Conservation (phyloP, 2,329 filamentous ascomycete species). For the Atkinsonella hypoxylon region DNA sequence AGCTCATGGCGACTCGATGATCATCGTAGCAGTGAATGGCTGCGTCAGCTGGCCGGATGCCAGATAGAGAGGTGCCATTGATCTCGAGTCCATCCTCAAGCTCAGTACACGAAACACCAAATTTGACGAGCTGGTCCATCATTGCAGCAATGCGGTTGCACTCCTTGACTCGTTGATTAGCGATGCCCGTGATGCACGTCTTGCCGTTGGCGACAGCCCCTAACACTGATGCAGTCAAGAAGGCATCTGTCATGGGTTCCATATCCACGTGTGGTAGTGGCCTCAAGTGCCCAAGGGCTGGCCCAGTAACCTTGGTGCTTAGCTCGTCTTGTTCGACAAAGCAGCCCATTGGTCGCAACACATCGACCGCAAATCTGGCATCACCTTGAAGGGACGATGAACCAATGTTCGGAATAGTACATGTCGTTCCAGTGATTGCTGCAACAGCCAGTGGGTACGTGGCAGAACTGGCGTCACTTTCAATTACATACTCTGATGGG, state of each 20-base stretch:
- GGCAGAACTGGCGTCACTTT: constrained; percentile 95
- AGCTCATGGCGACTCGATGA: constrained; percentile 96
- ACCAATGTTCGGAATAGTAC: constrained; percentile 93
- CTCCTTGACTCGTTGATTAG: constrained; percentile 95
- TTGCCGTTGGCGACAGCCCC: constrained; percentile 76
- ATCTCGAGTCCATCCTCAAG: constrained; percentile 89
- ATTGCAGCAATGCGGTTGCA: constrained; percentile 95
- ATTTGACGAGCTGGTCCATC: constrained; percentile 89
- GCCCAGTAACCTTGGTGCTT: constrained; percentile 89
- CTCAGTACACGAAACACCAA: constrained; percentile 75
- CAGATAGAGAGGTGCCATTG: constrained; percentile 36
- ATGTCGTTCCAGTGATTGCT: constrained; percentile 89
- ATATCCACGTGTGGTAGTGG: constrained; percentile 81
- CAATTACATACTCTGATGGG: constrained; percentile 75
- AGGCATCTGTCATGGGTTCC: constrained; percentile 99
- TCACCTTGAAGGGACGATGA: constrained; percentile 87
- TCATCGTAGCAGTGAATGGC: constrained; percentile 92
- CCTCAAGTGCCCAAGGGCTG: constrained; percentile 58
- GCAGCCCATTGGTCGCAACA: constrained; percentile 89
- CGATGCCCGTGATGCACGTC: constrained; percentile 85
- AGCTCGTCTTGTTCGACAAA: constrained; percentile 69
- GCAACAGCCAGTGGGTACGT: constrained; percentile 92
- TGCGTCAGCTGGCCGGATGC: constrained; percentile 42
- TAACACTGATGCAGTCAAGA: constrained; percentile 86
- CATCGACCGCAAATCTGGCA: constrained; percentile 83